phyloP scores from a whole-genome alignment of 371 early-diverging fungal genomes.

The Quaeritorhiza haematococci region DNA sequence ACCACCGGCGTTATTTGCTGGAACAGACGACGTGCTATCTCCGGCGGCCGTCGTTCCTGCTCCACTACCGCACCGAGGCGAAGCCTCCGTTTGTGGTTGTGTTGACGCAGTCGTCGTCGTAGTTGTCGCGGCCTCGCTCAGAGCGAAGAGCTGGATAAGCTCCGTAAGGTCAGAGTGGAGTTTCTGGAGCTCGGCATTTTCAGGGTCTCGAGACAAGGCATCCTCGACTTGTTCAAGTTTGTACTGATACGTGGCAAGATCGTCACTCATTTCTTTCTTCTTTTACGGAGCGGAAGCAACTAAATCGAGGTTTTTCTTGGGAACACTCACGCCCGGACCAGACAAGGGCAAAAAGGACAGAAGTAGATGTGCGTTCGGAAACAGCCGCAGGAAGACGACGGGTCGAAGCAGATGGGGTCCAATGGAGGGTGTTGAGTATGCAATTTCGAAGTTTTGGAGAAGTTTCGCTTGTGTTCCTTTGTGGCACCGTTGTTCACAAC shows the following conservation, averaged over 20 bases:
- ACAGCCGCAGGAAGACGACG: too few relatives aligned
- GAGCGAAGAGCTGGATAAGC: slow-evolving; percentile 57
- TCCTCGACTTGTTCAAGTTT: slow-evolving; percentile 71
- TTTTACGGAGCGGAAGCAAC: too few relatives aligned
- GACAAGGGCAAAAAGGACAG: too few relatives aligned
- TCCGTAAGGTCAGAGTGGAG: slow-evolving; percentile 65
- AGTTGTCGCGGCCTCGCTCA: slow-evolving; percentile 12
- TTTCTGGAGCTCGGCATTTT: slow-evolving; percentile 63
- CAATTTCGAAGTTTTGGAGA: too few relatives aligned
- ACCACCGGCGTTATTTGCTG: slow-evolving; percentile 22
- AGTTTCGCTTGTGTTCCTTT: too few relatives aligned
- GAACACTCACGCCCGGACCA: too few relatives aligned
- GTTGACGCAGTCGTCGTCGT: slow-evolving; percentile 6
- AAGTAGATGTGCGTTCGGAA: too few relatives aligned
- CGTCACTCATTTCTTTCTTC: too few relatives aligned
- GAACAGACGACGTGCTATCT: slow-evolving; percentile 5
- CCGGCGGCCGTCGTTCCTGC: slow-evolving; percentile 13
- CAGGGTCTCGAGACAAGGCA: slow-evolving; percentile 62
- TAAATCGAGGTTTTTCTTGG: too few relatives aligned
- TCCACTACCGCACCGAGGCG: slow-evolving; percentile 11
- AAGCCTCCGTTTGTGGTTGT: slow-evolving; percentile 7
- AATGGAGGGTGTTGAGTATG: too few relatives aligned
- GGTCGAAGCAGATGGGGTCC: too few relatives aligned
- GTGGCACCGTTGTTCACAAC: too few relatives aligned
- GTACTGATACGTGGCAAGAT: slow-evolving; percentile 60